Evolutionary conservation across 2,329 filamentous ascomycete species (phyloP), one percentile per base, ranked within the genome.

Genomic region (Simplicillium sp.): DNA sequence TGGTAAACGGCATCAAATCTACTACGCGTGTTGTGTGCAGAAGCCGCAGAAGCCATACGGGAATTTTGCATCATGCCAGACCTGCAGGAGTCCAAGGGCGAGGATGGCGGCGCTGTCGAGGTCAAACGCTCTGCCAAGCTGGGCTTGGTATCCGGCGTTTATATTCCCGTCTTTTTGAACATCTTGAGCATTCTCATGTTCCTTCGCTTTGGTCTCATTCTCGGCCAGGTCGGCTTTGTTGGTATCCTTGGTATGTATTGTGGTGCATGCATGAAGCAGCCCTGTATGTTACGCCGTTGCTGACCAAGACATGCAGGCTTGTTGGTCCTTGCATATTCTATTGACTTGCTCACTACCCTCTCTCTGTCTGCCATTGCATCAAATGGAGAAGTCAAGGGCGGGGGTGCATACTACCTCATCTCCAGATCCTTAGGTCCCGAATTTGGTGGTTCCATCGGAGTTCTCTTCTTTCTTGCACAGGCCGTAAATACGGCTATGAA

Each of bases 111-210:
- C 20, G 20, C 20, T 9, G 9, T 25, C 20, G 65, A 67, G 20
- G 51, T 50, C 28, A 58, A 47, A 43, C 67, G 62, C 51, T 61
- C 59, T 46, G 54, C 73, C 50, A 92, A 92, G 63, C 70, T 94
- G 43, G 84, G 84, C 31, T 81, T 79, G 8, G 78, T 87, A 49
- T 85, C 80, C 4, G 84, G 84, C 7, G 84, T 94, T 37, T 94
- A 88, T 58, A 84, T 94, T 13, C 87, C 87, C 2, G 87, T 87
- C n/a, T 89, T 82, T 46, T 68, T 94, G 49, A 94, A 92, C 59
- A 87, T 94, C 34, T 66, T 94, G 49, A 90, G 85, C 52, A 94
- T 94, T 60, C 73, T 94, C 46, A 94, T 94, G 86, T 94, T 94
- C 63, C 69, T 94, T 52, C 78, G 87, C 16, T 94, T 94, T 58